Percentiles rank a stretch among this genome's conserved stretches.
Evolutionary conservation across 73 alveolate genomes (phyloP).

Genomic region (Paramecium primaurelia): DNA sequence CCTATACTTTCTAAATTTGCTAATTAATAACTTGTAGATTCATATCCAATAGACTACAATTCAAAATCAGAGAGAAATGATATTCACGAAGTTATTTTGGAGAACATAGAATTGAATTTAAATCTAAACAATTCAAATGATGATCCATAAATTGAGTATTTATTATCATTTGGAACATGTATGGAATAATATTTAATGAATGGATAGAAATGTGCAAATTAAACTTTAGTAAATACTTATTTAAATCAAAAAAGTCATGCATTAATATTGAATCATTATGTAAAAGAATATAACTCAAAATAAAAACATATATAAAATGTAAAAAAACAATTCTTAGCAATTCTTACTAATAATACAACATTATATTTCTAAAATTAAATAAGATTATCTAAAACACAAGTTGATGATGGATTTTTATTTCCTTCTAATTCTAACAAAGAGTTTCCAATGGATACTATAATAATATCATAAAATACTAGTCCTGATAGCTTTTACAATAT

Average conservation of each 20-base stretch:
- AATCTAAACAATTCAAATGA: neutral
- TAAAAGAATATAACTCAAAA: neutral
- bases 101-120: neutral
- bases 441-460: neutral
- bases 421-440: neutral
- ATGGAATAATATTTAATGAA: neutral
- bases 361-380: neutral
- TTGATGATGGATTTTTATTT: constrained; percentile 25
- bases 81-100: neutral
- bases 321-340: neutral
- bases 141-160: neutral
- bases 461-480: neutral
- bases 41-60: neutral
- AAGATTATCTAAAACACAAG: neutral
- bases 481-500: neutral
- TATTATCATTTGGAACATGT: neutral
- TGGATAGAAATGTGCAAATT: constrained; percentile 4
- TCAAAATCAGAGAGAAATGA: neutral
- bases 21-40: neutral
- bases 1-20: neutral
- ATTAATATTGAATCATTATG: neutral
- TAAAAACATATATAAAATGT: neutral
- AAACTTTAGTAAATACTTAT: neutral
- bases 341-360: neutral
- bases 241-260: neutral